Evolutionary conservation across 2,329 filamentous ascomycete genomes (phyloP), one percentile per base, ranked within the genome.

Genomic region (Xylariales sp.): DNA sequence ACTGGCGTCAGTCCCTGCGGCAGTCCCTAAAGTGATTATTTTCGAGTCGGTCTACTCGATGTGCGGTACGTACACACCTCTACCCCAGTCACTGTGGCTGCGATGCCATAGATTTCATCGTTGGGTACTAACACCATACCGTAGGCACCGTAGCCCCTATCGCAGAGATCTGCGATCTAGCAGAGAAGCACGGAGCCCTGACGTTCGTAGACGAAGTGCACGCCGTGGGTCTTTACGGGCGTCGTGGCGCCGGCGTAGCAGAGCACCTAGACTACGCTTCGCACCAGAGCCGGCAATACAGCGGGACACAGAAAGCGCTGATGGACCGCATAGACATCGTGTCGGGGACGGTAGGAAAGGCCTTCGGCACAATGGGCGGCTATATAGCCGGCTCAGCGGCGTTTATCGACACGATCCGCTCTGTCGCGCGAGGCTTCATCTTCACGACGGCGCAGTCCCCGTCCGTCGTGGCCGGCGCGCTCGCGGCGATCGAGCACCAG

Each of bases 21-120:
- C 96, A 67, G 88, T 93, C 36, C 96, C 96, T 65, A 99, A 98
- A 85, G 97, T 99, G 72, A 98, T 99, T 72, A 96, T 96, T 1
- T 98, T 98, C 72, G 96, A 99, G 83, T 97, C 93, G 36, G 94
- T 99, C 3, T 99, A 99, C 84, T 97, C 93, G 84, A 99, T 99
- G 96, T 99, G 96, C 78, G 96, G 60, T 62, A 62, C 6, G 60
- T 49, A n/a, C 9, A 14, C 39, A 41, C 10, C 12, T 10, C 8
- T 10, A 10, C 12, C 8, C 36, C 5, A 54, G 8, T n/a, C 8
- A 18, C 9, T 5, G 23, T 23, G 9, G 9, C 45, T 6, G 12
- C 0, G 8, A 9, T 2, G 8, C 8, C 36, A 9, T 10, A 2
- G 5, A 41, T 12, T 14, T 12, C 14, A 41, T 41, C 16, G 32